Base-by-base conservation (phyloP, 306 rosid genomes). In the Sesbania bispinosa region DNA sequence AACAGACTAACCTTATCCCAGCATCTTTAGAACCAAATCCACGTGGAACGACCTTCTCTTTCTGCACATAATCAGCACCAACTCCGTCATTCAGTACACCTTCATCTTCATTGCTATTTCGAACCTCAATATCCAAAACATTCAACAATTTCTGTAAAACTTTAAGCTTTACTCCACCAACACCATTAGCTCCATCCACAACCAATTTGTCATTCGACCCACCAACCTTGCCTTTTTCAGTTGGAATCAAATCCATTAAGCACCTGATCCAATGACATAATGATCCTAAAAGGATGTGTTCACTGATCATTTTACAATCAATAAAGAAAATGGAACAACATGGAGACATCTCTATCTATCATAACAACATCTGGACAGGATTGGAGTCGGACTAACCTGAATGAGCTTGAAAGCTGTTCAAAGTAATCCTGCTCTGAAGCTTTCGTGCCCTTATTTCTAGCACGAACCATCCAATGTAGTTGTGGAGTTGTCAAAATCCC, bases 11-110 rank as follows among this genome's bases (percentile, higher is more conserved):
- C 98, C 97, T 90, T 69, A 72, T 73, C 72, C 93, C 92, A 20
- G 83, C 74, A 19, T 94, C 95, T 46, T 83, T 77, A 11, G 89
- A 78, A 70, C 88, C 83, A 86, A 94, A 89, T 24, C 88, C 76
- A 59, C 26, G 59, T 0, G 98, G 96, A 77, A 78, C 87, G 53
- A 83, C 82, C 86, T 91, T 94, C 87, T 94, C 98, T 82, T 94
- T 94, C 82, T 94, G 98, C 87, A 90, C 98, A 75, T 79, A 91
- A 87, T 90, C 98, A 62, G 98, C 98, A 42, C 98, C 98, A 23
- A 89, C 98, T 46, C 96, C 96, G 59, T 94, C 97, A 73, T 94
- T 94, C 52, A 91, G 84, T 24, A 89, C 82, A 24, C 97, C 98
- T 69, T 82, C 91, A 77, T 80, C 91, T 65, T 83, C 84, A 71